Conservation (phyloP, 805 yeast genomes). For the Sugiyamaella qingdaonensis region DNA sequence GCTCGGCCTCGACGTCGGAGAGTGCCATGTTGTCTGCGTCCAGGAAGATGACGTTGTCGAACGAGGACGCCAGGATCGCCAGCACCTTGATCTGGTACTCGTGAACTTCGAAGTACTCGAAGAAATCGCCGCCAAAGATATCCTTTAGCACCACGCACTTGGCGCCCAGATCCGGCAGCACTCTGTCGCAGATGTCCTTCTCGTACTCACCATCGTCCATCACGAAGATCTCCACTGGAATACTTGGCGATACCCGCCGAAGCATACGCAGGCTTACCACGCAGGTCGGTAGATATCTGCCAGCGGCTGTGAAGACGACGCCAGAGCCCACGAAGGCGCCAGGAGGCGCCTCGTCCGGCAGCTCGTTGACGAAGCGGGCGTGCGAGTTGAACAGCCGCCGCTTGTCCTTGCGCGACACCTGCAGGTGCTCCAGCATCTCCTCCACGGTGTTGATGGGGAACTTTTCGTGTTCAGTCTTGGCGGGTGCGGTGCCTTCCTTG, state of each 20-base stretch:
- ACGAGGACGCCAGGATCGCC: constrained; percentile 68
- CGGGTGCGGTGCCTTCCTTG: constrained; percentile 36
- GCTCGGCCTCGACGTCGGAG: constrained; percentile 55
- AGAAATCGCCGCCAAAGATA: constrained; percentile 53
- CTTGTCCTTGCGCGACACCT: constrained; percentile 42
- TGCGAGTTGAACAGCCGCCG: constrained; percentile 47
- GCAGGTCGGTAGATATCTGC: constrained; percentile 67
- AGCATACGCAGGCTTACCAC: constrained; percentile 59
- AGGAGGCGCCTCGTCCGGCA: constrained; percentile 36
- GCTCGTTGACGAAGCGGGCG: constrained; percentile 37
- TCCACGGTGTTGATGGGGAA: constrained; percentile 47
- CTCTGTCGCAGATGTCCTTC: constrained; percentile 57
- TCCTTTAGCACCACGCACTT: constrained; percentile 62
- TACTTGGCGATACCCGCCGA: constrained; percentile 58
- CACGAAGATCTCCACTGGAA: constrained; percentile 78
- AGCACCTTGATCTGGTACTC: constrained; percentile 68
- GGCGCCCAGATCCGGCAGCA: constrained; percentile 59
- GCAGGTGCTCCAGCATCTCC: constrained; percentile 48
- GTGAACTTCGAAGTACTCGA: constrained; percentile 45
- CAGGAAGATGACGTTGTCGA: constrained; percentile 62
- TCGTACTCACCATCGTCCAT: constrained; percentile 71
- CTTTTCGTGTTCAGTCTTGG: constrained; percentile 23
- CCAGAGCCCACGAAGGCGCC: constrained; percentile 39
- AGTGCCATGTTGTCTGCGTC: constrained; percentile 78
- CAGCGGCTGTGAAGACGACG: constrained; percentile 74